These are phyloP conservation scores for Juglanconis juglandina DNA, from an alignment of 2,329 filamentous ascomycete genomes.

Conservation along the genomic window DNA sequence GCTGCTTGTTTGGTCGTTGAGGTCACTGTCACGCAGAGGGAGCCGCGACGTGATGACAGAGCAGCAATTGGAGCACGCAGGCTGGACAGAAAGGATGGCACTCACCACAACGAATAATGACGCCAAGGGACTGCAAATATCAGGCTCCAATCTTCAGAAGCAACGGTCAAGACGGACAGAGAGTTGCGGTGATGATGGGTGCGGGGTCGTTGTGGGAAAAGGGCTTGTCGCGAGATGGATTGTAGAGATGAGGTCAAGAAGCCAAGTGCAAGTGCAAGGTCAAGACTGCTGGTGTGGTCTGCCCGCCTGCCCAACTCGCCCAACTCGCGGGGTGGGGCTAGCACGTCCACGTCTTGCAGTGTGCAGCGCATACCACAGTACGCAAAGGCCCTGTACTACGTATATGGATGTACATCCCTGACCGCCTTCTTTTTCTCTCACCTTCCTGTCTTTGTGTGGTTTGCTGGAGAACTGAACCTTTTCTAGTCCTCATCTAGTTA, in stretches of 20 bases:
- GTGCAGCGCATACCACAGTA: too few relatives aligned
- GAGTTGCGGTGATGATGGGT: background rate
- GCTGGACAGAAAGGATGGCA: background rate
- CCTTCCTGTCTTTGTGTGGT: background rate
- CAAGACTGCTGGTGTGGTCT: background rate
- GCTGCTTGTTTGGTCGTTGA: slow-evolving; percentile 5
- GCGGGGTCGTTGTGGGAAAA: background rate
- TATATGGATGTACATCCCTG: background rate
- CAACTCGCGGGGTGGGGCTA: background rate
- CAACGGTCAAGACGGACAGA: background rate
- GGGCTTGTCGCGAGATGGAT: background rate
- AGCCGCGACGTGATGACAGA: slow-evolving; percentile 6
- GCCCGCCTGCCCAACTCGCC: background rate
- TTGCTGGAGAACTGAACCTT: background rate
- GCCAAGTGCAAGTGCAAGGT: too few relatives aligned
- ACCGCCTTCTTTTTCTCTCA: background rate
- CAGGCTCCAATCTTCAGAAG: background rate
- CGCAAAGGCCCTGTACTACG: background rate
- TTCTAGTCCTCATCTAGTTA: background rate
- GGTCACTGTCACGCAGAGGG: slow-evolving; percentile 2
- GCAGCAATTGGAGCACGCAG: background rate
- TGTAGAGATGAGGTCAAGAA: background rate
- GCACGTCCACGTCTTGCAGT: too few relatives aligned
- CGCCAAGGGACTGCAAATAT: background rate
- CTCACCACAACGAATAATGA: background rate